Percentiles rank a stretch among this genome's conserved stretches.
Conservation (phyloP, 768 basidiomycete species). For the Tylopilus subfusipes region DNA sequence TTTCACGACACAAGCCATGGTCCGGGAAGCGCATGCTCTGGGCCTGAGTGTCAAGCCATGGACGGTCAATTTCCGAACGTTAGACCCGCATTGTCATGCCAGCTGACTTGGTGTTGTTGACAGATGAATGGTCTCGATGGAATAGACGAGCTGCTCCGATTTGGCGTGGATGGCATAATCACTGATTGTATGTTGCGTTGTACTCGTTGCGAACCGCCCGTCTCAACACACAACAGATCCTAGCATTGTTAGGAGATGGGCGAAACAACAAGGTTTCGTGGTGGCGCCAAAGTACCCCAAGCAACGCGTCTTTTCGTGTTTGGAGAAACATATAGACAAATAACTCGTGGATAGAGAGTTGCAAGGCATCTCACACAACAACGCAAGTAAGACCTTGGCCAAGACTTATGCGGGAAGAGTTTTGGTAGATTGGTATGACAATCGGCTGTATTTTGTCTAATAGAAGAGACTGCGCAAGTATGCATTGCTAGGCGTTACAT, state of each 20-base stretch:
- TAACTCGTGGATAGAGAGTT: not conserved
- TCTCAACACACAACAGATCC: constrained; percentile 41
- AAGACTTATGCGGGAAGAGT: not conserved
- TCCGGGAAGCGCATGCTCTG: constrained; percentile 59
- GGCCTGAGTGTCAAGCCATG: constrained; percentile 67
- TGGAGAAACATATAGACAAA: constrained; percentile 43
- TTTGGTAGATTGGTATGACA: not conserved
- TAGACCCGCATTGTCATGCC: not conserved
- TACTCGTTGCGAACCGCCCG: not conserved
- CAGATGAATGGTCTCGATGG: constrained; percentile 62
- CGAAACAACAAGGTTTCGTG: constrained; percentile 47
- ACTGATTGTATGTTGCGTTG: constrained; percentile 51
- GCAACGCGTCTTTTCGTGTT: constrained; percentile 56
- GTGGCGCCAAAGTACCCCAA: constrained; percentile 60
- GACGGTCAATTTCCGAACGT: constrained; percentile 48
- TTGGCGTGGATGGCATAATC: constrained; percentile 74
- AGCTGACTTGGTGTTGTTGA: not conserved
- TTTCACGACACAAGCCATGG: constrained; percentile 68
- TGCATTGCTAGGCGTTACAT: no score
- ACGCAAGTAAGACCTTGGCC: no score
- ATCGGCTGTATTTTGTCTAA: not conserved
- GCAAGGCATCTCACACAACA: not conserved
- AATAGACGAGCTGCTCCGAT: constrained; percentile 55
- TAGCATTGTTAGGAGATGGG: constrained; percentile 51
- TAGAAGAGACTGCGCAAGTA: not conserved